A percentile compares a stretch with the other conserved stretches of the same genome.
phyloP scores from a whole-genome alignment of 768 basidiomycete species.

The Galerina sulciceps region DNA sequence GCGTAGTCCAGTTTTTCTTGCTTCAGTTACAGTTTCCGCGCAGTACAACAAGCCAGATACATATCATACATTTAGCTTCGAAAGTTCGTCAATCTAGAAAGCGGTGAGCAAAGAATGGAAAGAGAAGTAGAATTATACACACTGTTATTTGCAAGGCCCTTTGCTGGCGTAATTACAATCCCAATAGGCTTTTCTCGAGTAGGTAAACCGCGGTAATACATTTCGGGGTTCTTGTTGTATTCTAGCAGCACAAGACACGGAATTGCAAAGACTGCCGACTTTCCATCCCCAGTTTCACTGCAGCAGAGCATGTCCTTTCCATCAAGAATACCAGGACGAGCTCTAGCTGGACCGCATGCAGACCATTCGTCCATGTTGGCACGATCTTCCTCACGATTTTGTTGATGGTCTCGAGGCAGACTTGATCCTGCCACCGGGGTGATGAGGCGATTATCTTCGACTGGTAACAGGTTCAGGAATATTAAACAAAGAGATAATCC shows the following conservation, averaged over 20 bases:
- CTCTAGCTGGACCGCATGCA: background rate
- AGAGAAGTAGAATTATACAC: too few relatives aligned
- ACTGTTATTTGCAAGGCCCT: too few relatives aligned
- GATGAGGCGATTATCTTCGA: too few relatives aligned
- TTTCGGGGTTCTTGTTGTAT: background rate
- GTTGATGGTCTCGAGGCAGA: background rate
- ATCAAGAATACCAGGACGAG: background rate
- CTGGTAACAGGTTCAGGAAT: too few relatives aligned
- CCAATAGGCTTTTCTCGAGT: conserved; percentile 17
- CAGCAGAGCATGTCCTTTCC: too few relatives aligned
- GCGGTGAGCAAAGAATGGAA: too few relatives aligned
- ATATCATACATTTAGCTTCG: conserved; percentile 4
- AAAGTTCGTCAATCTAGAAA: conserved; percentile 15
- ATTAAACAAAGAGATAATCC: too few relatives aligned
- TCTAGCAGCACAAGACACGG: background rate
- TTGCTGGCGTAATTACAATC: conserved; percentile 22
- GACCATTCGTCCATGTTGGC: background rate
- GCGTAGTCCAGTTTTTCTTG: conserved; percentile 9
- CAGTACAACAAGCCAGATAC: conserved; percentile 14
- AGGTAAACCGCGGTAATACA: conserved; percentile 12
- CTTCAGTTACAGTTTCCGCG: conserved; percentile 10
- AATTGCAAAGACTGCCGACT: background rate
- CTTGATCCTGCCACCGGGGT: too few relatives aligned
- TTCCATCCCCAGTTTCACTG: background rate
- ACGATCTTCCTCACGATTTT: background rate